Evolutionary conservation across 495 filamentous ascomycete species (phyloP).

Genomic region (Penicilliopsis zonata): DNA sequence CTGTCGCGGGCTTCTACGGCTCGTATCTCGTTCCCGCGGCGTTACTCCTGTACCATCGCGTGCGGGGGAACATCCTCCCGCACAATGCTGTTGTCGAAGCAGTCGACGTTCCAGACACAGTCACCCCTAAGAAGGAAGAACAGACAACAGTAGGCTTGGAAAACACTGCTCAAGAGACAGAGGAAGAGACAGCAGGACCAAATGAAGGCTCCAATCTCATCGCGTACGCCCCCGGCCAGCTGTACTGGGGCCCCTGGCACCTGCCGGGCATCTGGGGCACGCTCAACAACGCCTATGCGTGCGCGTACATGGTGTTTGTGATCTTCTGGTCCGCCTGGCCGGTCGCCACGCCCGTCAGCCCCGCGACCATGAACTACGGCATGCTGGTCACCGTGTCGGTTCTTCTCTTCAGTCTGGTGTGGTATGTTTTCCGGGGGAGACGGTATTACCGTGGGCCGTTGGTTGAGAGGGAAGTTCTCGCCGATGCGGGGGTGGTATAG

Average conservation of each 20-base stretch:
- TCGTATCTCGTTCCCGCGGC: conserved; percentile 31
- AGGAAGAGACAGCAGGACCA: too few relatives aligned
- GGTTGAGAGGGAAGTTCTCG: too few relatives aligned
- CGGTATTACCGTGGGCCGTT: conserved; percentile 18
- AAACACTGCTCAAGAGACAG: too few relatives aligned
- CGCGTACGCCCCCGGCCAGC: too few relatives aligned
- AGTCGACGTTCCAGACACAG: conserved; percentile 25
- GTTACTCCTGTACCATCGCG: conserved; percentile 20
- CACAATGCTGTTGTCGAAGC: conserved; percentile 28
- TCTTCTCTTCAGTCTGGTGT: conserved; percentile 19
- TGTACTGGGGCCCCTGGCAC: conserved; percentile 29
- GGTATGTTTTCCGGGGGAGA: conserved; percentile 19
- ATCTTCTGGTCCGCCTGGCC: conserved; percentile 38
- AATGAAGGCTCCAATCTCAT: too few relatives aligned
- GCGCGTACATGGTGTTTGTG: conserved; percentile 21
- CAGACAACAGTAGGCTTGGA: too few relatives aligned
- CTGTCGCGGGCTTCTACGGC: conserved; percentile 24
- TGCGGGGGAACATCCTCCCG: conserved; percentile 22
- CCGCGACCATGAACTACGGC: conserved; percentile 39
- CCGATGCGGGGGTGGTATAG: too few relatives aligned
- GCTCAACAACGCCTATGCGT: conserved; percentile 20
- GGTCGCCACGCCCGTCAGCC: conserved; percentile 17
- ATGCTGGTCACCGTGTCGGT: conserved; percentile 29
- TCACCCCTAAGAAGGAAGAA: too few relatives aligned
- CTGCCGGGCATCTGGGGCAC: conserved; percentile 17